Conservation (phyloP, 306 rosid species). For the Alnus glutinosa region DNA sequence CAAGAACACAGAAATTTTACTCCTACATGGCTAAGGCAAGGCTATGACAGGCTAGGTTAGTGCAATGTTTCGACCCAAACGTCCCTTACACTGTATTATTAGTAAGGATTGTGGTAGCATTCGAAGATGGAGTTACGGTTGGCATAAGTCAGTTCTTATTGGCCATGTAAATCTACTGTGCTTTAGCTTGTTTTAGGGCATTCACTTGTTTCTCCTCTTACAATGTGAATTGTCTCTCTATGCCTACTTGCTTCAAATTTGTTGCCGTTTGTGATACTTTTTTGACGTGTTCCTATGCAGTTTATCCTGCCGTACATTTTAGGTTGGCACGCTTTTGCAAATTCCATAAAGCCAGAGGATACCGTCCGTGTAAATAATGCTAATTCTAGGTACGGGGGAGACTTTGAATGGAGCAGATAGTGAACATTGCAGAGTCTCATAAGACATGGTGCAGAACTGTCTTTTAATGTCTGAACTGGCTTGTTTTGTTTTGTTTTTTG, state of each 20-base stretch:
- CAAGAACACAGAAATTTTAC: neutral
- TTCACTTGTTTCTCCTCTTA: neutral
- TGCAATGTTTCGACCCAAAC: too few relatives aligned
- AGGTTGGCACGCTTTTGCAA: conserved; percentile 87
- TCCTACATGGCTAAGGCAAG: too few relatives aligned
- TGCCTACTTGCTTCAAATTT: conserved; percentile 2
- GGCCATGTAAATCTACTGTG: neutral
- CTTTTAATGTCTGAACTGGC: neutral
- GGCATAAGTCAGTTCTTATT: neutral
- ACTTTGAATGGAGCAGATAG: conserved; percentile 82
- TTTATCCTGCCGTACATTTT: conserved; percentile 74
- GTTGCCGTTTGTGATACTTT: conserved; percentile 4
- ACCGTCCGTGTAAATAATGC: conserved; percentile 41
- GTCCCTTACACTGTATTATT: too few relatives aligned
- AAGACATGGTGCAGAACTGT: neutral
- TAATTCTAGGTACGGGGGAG: conserved; percentile 69
- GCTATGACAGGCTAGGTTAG: too few relatives aligned
- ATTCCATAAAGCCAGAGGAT: conserved; percentile 65
- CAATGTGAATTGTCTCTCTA: neutral
- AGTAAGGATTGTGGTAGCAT: too few relatives aligned
- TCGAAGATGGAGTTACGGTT: too few relatives aligned
- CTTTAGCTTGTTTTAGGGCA: neutral
- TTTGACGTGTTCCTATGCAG: conserved; percentile 41
- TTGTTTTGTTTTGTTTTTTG: neutral
- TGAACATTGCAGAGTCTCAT: neutral